Evolutionary conservation across 768 basidiomycete genomes (phyloP).

Genomic region (Lactarius deliciosus): DNA sequence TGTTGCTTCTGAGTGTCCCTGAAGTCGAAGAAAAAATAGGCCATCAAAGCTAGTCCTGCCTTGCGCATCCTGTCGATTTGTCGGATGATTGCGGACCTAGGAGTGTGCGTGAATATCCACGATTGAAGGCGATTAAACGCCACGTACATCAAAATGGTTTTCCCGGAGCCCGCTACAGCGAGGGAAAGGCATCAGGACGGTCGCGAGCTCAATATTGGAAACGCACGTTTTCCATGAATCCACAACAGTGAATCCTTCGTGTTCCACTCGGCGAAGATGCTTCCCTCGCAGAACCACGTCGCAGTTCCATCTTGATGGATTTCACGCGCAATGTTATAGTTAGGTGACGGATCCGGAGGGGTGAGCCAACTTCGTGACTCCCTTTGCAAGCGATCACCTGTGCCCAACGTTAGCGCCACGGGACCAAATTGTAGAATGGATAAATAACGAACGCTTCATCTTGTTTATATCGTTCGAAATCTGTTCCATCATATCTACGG

Average conservation of each 20-base stretch:
- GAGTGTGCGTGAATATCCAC: not conserved
- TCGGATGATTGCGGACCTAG: slow-evolving; percentile 2
- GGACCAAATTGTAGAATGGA: not conserved
- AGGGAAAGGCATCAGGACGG: not conserved
- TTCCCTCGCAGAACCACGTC: not conserved
- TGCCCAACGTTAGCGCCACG: not conserved
- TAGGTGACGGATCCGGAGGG: slow-evolving; percentile 10
- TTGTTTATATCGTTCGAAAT: not conserved
- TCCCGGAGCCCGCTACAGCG: slow-evolving; percentile 11
- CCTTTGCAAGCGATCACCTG: slow-evolving; percentile 4
- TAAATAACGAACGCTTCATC: not conserved
- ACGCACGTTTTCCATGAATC: slow-evolving; percentile 15
- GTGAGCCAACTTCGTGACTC: slow-evolving; percentile 6
- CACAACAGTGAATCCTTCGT: not conserved
- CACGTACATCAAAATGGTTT: slow-evolving; percentile 5
- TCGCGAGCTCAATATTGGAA: not conserved
- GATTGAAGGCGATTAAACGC: not conserved
- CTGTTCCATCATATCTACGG: slow-evolving; percentile 2
- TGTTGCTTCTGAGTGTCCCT: slow-evolving; percentile 5
- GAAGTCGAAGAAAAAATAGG: slow-evolving; percentile 16
- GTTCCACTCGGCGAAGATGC: slow-evolving; percentile 1
- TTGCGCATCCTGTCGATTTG: not conserved
- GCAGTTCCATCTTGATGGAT: not conserved
- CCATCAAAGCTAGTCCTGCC: not conserved
- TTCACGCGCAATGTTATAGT: not conserved